Base-by-base conservation (phyloP, 768 basidiomycete species). In the Russula ochroleuca region DNA sequence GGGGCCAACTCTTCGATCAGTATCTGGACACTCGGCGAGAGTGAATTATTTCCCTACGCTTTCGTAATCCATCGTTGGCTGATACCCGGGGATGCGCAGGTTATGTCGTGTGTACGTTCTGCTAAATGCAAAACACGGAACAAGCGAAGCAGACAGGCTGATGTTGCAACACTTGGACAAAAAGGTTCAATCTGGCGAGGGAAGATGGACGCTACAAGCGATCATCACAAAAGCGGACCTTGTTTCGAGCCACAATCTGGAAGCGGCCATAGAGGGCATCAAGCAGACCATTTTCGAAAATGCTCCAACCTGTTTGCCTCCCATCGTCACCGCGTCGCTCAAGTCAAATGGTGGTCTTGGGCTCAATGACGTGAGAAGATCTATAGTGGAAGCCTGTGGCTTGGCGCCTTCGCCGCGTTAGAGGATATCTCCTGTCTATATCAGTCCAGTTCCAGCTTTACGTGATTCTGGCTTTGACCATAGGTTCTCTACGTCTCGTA, bases 191-290 rank as follows among this genome's bases (percentile, higher is more conserved):
- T 75, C 75, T 47, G 78, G 76, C 5, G 72, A 70, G 0, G 75
- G 77, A 37, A 76, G 73, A 2, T 85, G 84, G 72, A 87, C 87
- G 0, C 61, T 91, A 1, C 90, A 92, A 69, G 79, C 87, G 1
- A 75, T 92, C 62, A 81, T 91, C 67, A 90, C 90, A 48, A 90
- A 90, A 73, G 80, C 78, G 1, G 89, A 92, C 72, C 74, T 74
- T 5, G 75, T 88, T 5, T 74, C 77, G 3, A 17, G 66, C 14
- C 69, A 73, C 9, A 69, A 77, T 28, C 33, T 25, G 11, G 63
- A 73, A 10, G 62, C 70, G 14, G 73, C 72, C 1, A 71, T 88
- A 35, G 68, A 74, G 31, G 72, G 72, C 48, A 78, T 88, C 58
- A 78, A 75, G 61, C 71, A 76, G 57, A 77, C 81, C 28, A 84